Base-by-base conservation (phyloP, 2,329 filamentous ascomycete genomes). In the Ascocoryne sarcoides region DNA sequence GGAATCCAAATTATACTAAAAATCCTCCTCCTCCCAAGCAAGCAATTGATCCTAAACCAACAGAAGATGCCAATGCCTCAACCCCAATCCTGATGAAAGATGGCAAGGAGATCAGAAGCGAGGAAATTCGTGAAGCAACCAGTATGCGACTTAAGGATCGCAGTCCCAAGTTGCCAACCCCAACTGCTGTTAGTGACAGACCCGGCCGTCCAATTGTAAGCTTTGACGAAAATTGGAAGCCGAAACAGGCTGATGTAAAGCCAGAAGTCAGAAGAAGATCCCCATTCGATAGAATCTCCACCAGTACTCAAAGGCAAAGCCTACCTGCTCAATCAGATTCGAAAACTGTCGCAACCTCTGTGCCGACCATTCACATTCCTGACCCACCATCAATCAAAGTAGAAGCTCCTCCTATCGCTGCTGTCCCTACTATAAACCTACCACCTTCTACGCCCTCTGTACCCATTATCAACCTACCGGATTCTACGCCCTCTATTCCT, bases 121-220 rank as follows among this genome's bases (percentile, higher is more conserved):
- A 95, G 37, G 90, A 96, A 45, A 92, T 96, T 50, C 79, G 86
- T 44, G 78, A 84, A 51, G 90, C 90, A 40, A 96, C 90, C 5
- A 92, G 84, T 64, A 93, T 93, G 76, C 82, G 71, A 60, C 69
- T 92, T 49, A 88, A 79, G 60, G 87, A 95, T 62, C 81, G 89
- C 58, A 95, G 88, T 63, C 65, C 79, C 42, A 93, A 85, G 60
- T 70, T 96, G 47, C 90, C 89, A 19, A 90, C 83, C 57, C 90
- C 90, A 50, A 86, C 84, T 40, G 82, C 85, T 57, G 89, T 96
- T 63, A 95, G 88, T 67, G 84, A 95, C 66, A 84, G 75, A 58
- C 83, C 84, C 54, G 87, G 87, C 54, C 79, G 90, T 60, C 90
- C 90, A 48, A 96, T 96, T 70, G 90, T 96, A 71, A 96, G 90